Evolutionary conservation across 2,329 filamentous ascomycete species (phyloP).

Genomic region (Mariannaea elegans): DNA sequence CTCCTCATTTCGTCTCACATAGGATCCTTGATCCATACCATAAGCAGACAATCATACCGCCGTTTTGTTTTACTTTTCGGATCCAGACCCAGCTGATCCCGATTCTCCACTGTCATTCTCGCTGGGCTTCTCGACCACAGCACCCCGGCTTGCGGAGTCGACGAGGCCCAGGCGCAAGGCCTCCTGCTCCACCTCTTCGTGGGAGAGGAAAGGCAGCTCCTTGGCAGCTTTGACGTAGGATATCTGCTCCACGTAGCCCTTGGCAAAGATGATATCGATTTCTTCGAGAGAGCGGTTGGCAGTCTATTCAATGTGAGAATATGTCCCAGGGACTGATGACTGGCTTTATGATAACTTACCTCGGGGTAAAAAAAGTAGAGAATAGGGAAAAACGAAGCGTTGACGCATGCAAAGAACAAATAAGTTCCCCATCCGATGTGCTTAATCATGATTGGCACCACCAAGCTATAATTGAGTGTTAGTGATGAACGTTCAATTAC

Average conservation of each 20-base stretch:
- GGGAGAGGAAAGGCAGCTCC: constrained; percentile 62
- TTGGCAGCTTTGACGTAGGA: constrained; percentile 67
- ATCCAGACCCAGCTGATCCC: neutral
- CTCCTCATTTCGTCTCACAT: too few relatives aligned
- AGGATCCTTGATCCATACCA: neutral
- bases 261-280: constrained; percentile 68
- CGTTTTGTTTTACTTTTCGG: constrained; percentile 1
- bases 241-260: constrained; percentile 66
- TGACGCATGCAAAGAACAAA: constrained; percentile 60
- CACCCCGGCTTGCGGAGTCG: constrained; percentile 21
- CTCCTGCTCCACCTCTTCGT: constrained; percentile 62
- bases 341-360: constrained; percentile 1
- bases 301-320: constrained; percentile 36
- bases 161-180: constrained; percentile 40
- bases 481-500: neutral
- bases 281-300: constrained; percentile 59
- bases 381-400: constrained; percentile 60
- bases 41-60: neutral
- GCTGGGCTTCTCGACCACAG: constrained; percentile 29
- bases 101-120: constrained; percentile 7
- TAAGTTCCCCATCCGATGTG: constrained; percentile 64
- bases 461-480: constrained; percentile 47
- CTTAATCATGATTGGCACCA: constrained; percentile 70
- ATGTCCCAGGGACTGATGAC: fast-evolving
- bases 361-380: constrained; percentile 59